Base-by-base conservation (phyloP, 257 asterid species). In the Fraxinus cuspidata region DNA sequence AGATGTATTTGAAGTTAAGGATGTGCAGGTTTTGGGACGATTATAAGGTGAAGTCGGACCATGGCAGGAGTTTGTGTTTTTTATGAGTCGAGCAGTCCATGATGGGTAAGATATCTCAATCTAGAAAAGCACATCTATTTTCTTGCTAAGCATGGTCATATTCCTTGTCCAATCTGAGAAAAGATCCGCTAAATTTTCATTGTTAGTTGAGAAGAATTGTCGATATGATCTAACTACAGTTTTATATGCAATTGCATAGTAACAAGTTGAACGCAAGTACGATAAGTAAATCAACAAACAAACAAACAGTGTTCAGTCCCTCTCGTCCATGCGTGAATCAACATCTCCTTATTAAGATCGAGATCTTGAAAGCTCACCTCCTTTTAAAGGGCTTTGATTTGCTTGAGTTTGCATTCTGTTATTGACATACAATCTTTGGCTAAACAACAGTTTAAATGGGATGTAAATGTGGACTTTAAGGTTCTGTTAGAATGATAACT, bases 1-100 rank as follows among this genome's bases (percentile, higher is more conserved):
- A 40, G 44, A 65, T 67, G 67, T 70, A 10, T 72, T 80, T 53
- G 32, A 29, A 77, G 84, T n/a, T 47, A 81, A 68, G 81, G 51
- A 9, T 6, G 13, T 34, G 74, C 82, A 77, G 73, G 79, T 68
- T 58, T 69, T 63, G 69, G 69, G 34, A 27, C 5, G 3, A 63
- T 25, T 3, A 21, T 4, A 56, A 9, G 10, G 28, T n/a, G 27
- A 4, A n/a, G n/a, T 47, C 19, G n/a, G 7, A n/a, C 56, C 56
- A 6, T n/a, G 4, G 64, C 64, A 53, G 27, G 35, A 63, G n/a
- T 71, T 71, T 13, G 64, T 4, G 38, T 15, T 27, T 4, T 15
- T 27, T 4, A 11, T 25, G 38, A 44, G 34, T 71, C 38, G 1
- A 32, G 16, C 32, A n/a, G 7, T 16, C 56, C 2, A 23, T 16